Base-by-base conservation (phyloP, 169 alveolate species). In the Plasmodium gonderi region DNA sequence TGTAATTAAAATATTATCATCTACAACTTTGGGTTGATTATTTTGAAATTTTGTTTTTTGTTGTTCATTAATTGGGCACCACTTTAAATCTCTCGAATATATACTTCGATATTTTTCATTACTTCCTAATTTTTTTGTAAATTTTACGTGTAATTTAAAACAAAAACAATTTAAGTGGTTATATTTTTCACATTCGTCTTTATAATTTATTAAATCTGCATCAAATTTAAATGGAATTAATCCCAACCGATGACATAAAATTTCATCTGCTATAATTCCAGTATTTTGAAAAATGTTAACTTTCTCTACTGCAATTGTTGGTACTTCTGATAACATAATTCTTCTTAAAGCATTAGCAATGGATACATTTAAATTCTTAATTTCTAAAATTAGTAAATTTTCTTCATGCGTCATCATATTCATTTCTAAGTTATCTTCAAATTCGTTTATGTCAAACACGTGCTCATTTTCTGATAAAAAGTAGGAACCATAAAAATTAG, bases 211-310 rank as follows among this genome's bases (percentile, higher is more conserved):
- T 69, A 95, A 89, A 42, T 96, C 97, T 1, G 99, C 99, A 92
- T 99, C 99, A 23, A 99, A 98, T 54, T 93, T 80, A 91, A 99
- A 98, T 12, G 99, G 99, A 36, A 99, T 96, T 40, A 99, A 96
- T 2, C 99, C 99, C 89, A 99, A 95, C 74, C 99, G 95, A 90
- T 99, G 99, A 20, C 99, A 98, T 42, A 99, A 94, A 8, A 98
- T 98, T 94, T 99, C 99, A 96, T 99, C 99, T 76, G 99, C 99
- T 65, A 99, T 96, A 2, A 99, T 99, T 20, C 97, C 97, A 0
- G 98, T 97, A 72, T 97, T 97, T 79, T 97, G 98, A 91, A 85
- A 76, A 33, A 96, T 96, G 60, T 94, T 95, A 14, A 98, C 99
- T 77, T 97, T 95, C 85, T 98, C 99, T 31, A 98, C 97, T 3